Percentiles rank a stretch among this genome's conserved stretches.
These are phyloP conservation scores for Neurospora tetrasperma DNA, from an alignment of 495 filamentous ascomycete genomes.

Conservation along the genomic window DNA sequence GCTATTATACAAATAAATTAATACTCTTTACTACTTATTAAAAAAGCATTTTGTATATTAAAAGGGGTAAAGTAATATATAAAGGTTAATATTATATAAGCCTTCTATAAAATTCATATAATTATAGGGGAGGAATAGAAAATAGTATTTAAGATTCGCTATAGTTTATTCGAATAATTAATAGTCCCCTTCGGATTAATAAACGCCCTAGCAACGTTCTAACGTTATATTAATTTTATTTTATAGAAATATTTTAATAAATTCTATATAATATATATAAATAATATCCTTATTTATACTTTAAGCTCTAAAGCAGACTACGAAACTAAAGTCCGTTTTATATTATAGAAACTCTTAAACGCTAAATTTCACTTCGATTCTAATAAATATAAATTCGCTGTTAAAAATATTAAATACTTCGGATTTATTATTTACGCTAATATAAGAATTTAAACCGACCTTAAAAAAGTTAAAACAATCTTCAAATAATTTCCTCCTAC, in stretches of 20 bases:
- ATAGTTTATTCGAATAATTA: not conserved
- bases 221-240: not conserved
- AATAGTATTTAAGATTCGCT: not conserved
- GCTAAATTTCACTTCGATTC: fast-evolving
- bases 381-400: not conserved
- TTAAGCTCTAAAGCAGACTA: not conserved
- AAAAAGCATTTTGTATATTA: too few species aligned
- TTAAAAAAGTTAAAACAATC: too few species aligned
- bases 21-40: too few species aligned
- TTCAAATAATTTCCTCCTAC: too few species aligned
- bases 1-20: too few species aligned
- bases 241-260: not conserved
- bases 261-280: not conserved
- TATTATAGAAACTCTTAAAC: too few species aligned
- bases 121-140: not conserved
- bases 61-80: too few species aligned
- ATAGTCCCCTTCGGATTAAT: not conserved
- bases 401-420: too few species aligned
- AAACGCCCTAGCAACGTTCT: not conserved
- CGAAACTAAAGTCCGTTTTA: fast-evolving
- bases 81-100: too few species aligned
- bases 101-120: too few species aligned
- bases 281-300: not conserved
- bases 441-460: fast-evolving
- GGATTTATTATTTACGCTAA: too few species aligned